phyloP scores from a whole-genome alignment of 176 grass and related monocot species.

The Otatea glauca region DNA sequence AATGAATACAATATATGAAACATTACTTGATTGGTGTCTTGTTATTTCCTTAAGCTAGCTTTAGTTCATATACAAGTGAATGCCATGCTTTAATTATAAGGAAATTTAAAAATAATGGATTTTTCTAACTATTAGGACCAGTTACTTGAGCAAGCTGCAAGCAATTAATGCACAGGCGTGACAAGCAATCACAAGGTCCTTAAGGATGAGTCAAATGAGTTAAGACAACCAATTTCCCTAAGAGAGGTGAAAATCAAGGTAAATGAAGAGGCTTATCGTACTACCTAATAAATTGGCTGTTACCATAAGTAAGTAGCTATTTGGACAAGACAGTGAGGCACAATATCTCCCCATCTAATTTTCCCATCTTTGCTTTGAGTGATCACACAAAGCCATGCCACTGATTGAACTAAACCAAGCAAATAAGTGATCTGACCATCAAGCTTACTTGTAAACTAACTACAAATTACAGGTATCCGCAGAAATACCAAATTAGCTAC shows the following conservation, averaged over 20 bases:
- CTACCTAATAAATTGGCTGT: no score
- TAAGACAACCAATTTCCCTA: not conserved
- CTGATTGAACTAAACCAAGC: not conserved
- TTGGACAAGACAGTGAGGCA: no score
- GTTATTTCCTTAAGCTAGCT: not conserved
- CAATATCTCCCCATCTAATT: no score
- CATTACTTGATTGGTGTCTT: not conserved
- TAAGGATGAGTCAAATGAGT: not conserved
- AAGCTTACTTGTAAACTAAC: not conserved
- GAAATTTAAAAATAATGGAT: not conserved
- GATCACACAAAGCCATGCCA: not conserved
- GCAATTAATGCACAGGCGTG: not conserved
- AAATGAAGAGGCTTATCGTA: not conserved
- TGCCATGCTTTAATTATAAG: not conserved
- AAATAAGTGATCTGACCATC: not conserved
- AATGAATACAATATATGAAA: not conserved
- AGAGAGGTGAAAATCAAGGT: not conserved
- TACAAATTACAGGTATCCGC: no score
- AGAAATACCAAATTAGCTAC: no score
- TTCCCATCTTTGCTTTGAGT: not conserved
- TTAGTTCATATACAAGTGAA: slow-evolving; percentile 12
- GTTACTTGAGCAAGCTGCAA: not conserved
- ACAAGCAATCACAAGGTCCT: not conserved
- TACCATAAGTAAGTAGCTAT: no score
- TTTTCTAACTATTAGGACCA: not conserved